Evolutionary conservation across 1,284 basidiomycete species (phyloP), one percentile per base, ranked within the genome.

Genomic region (Austroboletus olivaceoglutinosus): DNA sequence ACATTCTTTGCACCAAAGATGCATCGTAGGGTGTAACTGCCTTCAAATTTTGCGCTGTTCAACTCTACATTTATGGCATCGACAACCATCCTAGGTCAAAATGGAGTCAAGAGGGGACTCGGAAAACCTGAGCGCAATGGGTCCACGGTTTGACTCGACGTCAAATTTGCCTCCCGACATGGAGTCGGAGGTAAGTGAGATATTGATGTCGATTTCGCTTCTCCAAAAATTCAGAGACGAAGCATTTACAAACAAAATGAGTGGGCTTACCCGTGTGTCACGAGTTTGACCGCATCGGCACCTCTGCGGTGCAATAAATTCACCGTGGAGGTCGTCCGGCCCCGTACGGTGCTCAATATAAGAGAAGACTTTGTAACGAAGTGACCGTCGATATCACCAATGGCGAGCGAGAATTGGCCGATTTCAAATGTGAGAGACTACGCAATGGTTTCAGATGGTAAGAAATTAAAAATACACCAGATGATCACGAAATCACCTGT

Each of bases 21-120:
- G 30, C 15, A 2, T 15, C 12, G 30, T 13, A 31, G 30, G 12
- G 11, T 31, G 60, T 77, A 77, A 3, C 49, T 51, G 16, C 76
- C 80, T 52, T 82, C 76, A 54, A 69, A 79, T 2, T n/a, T n/a
- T n/a, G 76, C 69, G 30, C 59, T 48, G 47, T 73, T 67, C 5
- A 78, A 65, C 30, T 54, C 42, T 11, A 73, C 68, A 18, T 57
- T 43, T 2, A 70, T 64, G 2, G 56, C 63, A 7, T 64, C 64
- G 30, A 72, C 59, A 5, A 68, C 57, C 25, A 75, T 71, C 22
- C 52, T 53, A 12, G 68, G 47, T 56, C 30, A 79, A 65, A n/a
- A 58, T 48, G 13, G 73, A 76, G 52, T 72, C 65, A 23, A 73
- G 55, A 2, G 81, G 78, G 2, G 70, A 69, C 9, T 59, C 50